Percentiles rank a stretch among this genome's conserved stretches.
phyloP scores from a whole-genome alignment of 371 early-diverging fungal genomes.

The Apophysomyces sp. region DNA sequence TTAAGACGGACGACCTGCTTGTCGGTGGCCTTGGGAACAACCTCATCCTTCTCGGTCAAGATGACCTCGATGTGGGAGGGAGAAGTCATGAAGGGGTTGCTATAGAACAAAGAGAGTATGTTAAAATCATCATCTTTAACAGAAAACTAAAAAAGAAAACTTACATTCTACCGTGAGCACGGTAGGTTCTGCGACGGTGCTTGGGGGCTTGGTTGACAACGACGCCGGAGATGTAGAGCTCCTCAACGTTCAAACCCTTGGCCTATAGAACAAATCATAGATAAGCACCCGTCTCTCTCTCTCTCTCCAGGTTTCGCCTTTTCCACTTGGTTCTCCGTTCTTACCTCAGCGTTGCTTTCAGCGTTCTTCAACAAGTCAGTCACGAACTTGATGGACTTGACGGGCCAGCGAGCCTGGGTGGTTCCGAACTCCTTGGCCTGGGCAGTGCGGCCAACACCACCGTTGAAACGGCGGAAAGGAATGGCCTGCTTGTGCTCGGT shows the following conservation, averaged over 20 bases:
- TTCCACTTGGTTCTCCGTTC: background rate
- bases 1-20: slow-evolving; percentile 56
- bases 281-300: background rate
- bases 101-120: too few relatives aligned
- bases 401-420: slow-evolving; percentile 99
- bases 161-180: slow-evolving; percentile 98
- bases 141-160: too few relatives aligned
- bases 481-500: slow-evolving; percentile 97
- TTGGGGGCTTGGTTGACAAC: slow-evolving; percentile 99
- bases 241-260: slow-evolving; percentile 90
- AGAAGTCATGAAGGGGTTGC: slow-evolving; percentile 91
- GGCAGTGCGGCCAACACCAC: slow-evolving; percentile 97
- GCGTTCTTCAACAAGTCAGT: slow-evolving; percentile 96
- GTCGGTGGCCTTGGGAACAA: slow-evolving; percentile 68
- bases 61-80: slow-evolving; percentile 98
- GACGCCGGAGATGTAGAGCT: slow-evolving; percentile 91
- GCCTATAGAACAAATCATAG: slow-evolving; percentile 33
- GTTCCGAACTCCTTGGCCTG: slow-evolving; percentile 96
- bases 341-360: slow-evolving; percentile 86
- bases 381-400: slow-evolving; percentile 94
- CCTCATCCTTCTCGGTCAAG: slow-evolving; percentile 83
- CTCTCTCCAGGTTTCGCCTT: background rate
- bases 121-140: too few relatives aligned
- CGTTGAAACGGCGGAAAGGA: slow-evolving; percentile 97
- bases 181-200: slow-evolving; percentile 97